Conservation (phyloP, 345 rosid genomes). For the Orychophragmus violaceus region DNA sequence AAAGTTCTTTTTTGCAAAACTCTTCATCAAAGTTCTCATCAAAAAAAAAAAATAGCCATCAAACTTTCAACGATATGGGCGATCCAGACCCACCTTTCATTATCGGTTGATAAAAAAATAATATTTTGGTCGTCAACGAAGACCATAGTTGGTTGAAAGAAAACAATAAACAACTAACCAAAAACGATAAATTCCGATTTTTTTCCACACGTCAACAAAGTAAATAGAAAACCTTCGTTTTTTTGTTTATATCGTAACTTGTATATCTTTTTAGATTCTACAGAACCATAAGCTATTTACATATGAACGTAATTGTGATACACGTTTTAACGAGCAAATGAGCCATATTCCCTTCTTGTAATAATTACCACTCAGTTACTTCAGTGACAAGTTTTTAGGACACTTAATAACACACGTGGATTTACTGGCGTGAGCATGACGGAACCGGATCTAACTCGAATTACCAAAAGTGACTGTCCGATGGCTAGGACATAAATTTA, state of each 20-base stretch:
- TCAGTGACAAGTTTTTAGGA: background rate
- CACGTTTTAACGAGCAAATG: background rate
- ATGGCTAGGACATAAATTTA: background rate
- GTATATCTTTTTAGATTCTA: background rate
- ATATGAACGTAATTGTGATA: background rate
- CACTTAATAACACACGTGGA: background rate
- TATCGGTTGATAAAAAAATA: background rate
- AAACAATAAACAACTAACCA: background rate
- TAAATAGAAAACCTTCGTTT: background rate
- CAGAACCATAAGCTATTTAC: background rate
- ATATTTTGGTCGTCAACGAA: background rate
- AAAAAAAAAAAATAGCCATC: background rate
- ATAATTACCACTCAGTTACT: background rate
- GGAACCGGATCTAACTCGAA: background rate
- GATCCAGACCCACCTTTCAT: background rate
- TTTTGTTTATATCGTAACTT: background rate
- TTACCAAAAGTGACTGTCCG: background rate
- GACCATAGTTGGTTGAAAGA: background rate
- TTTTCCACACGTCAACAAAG: background rate
- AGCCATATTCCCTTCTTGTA: background rate
- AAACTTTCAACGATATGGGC: background rate
- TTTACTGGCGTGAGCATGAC: slow-evolving; percentile 1
- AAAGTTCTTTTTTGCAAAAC: background rate
- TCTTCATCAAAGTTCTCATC: too few species aligned
- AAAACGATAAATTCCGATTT: background rate